A percentile compares a stretch with the other conserved stretches of the same genome.
Evolutionary conservation across 352 stramenopile species (phyloP).

Genomic region (Hyaloperonospora brassicae): DNA sequence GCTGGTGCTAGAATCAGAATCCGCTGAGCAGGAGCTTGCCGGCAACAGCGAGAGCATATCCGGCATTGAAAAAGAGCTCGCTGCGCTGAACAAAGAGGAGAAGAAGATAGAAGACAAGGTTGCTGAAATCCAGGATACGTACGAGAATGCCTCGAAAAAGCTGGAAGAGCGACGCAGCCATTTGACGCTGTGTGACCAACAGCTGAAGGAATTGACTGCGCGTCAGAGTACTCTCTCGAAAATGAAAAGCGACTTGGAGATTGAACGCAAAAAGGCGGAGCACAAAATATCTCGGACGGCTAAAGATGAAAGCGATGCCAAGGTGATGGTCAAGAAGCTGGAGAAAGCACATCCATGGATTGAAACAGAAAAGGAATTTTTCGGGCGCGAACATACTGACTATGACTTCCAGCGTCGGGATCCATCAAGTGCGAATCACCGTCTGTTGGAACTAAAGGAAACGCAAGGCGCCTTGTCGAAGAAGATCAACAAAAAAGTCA

Average conservation of each 20-base stretch:
- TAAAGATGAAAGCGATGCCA: conserved; percentile 89
- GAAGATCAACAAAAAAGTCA: conserved; percentile 99
- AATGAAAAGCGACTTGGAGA: conserved; percentile 83
- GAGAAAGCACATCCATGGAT: conserved; percentile 96
- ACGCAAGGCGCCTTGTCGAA: conserved; percentile 91
- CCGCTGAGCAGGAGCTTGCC: conserved; percentile 55
- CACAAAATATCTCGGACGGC: conserved; percentile 89
- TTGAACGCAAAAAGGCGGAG: conserved; percentile 93
- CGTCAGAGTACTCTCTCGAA: conserved; percentile 73
- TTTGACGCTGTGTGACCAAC: conserved; percentile 82
- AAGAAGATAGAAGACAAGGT: conserved; percentile 68
- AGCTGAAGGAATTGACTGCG: conserved; percentile 86
- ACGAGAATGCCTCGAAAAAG: conserved; percentile 51
- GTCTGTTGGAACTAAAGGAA: conserved; percentile 88
- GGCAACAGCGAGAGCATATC: conserved; percentile 44
- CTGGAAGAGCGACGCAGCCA: conserved; percentile 63
- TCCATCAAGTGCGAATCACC: conserved; percentile 70
- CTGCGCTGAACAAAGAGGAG: conserved; percentile 48
- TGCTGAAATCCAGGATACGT: conserved; percentile 50
- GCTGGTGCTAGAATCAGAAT: conserved; percentile 64
- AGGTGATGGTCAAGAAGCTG: conserved; percentile 86
- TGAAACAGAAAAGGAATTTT: conserved; percentile 94
- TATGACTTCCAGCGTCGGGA: conserved; percentile 95
- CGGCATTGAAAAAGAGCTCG: conserved; percentile 54
- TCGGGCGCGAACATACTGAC: conserved; percentile 93